A percentile compares a stretch with the other conserved stretches of the same genome.
Conservation (phyloP, 345 rosid species). For the Pistacia vera region DNA sequence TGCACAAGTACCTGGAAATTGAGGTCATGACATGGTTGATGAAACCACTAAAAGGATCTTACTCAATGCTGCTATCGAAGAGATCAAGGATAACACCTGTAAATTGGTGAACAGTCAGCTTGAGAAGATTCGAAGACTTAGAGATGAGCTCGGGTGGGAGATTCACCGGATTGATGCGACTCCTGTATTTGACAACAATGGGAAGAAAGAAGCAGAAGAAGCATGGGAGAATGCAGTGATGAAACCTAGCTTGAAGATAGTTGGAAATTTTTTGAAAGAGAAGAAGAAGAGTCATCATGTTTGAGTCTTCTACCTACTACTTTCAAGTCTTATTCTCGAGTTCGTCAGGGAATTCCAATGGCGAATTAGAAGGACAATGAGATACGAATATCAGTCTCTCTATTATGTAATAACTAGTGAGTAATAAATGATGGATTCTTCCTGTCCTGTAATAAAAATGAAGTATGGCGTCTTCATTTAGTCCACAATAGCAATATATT, state of each 20-base stretch:
- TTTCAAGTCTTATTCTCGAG: background rate
- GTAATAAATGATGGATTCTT: no score
- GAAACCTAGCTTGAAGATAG: background rate
- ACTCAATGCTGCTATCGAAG: conserved; percentile 21
- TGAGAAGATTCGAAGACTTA: conserved; percentile 34
- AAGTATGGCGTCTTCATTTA: no score
- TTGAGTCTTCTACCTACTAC: background rate
- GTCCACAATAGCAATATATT: no score
- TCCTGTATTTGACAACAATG: conserved; percentile 2
- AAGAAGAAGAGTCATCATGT: no score
- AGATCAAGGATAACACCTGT: conserved; percentile 44
- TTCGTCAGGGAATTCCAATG: background rate
- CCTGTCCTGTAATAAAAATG: no score
- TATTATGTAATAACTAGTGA: no score
- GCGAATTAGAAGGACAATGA: no score
- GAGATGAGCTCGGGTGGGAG: conserved; percentile 36
- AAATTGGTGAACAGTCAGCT: conserved; percentile 33
- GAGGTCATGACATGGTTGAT: conserved; percentile 22
- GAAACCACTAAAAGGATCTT: conserved; percentile 16
- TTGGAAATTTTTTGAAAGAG: background rate
- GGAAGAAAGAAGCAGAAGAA: background rate
- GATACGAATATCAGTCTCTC: no score
- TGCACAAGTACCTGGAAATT: conserved; percentile 26
- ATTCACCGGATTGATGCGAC: conserved; percentile 50
- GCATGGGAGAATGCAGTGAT: conserved; percentile 14